Percentiles rank a stretch among this genome's conserved stretches.
These are phyloP conservation scores for Quercus lobata DNA, from an alignment of 331 rosid genomes.

Conservation along the genomic window DNA sequence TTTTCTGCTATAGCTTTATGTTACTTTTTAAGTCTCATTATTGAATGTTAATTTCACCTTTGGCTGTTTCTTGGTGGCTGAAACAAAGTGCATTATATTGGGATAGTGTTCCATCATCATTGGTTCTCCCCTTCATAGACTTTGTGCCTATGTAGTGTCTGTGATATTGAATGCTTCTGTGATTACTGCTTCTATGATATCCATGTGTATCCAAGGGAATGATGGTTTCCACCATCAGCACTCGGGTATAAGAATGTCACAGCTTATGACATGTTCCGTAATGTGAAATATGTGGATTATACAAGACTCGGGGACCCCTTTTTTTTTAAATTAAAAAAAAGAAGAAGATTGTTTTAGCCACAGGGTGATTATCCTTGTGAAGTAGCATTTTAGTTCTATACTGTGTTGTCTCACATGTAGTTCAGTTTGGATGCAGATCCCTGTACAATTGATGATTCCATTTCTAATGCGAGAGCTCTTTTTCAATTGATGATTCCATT, in stretches of 20 bases:
- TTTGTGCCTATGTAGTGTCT: neutral
- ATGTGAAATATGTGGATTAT: neutral
- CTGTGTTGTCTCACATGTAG: neutral
- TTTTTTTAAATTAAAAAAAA: too few species aligned
- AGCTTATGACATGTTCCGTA: neutral
- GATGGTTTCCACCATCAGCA: neutral
- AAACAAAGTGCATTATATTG: neutral
- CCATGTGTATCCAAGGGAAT: neutral
- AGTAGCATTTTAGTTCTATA: neutral
- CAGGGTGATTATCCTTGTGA: too few species aligned
- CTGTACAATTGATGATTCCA: neutral
- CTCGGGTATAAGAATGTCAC: too few species aligned
- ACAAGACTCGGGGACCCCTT: too few species aligned
- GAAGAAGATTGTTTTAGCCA: too few species aligned
- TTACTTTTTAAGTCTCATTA: neutral
- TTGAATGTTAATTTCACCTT: neutral
- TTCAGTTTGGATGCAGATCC: neutral
- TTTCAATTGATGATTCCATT: neutral
- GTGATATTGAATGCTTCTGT: neutral
- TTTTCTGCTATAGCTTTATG: neutral
- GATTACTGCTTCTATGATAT: neutral
- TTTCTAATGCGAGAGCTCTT: neutral
- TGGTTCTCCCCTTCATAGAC: neutral
- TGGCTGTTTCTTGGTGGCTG: neutral
- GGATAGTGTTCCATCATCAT: neutral